Base-by-base conservation (phyloP, 2,329 filamentous ascomycete species). In the Xylariaceae sp. region DNA sequence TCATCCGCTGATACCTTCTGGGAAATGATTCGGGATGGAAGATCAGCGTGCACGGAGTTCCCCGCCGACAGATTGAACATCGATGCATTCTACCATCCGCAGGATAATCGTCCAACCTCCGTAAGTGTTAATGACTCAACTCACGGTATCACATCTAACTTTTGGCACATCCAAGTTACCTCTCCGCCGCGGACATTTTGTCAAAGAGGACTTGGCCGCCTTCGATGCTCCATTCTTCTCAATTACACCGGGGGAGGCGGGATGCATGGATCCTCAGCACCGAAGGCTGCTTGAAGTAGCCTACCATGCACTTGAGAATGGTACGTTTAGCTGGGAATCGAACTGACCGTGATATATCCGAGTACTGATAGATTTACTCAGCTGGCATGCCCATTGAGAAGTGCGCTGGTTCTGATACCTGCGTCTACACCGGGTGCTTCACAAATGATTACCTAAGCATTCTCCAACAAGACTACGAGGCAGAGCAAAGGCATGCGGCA, bases 171-270 rank as follows among this genome's bases (percentile, higher is more conserved):
- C 21, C 13, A 37, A 14, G 7, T n/a, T 41, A 6, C 36, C 37
- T 2, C 5, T 40, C 7, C 13, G 32, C n/a, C 19, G 35, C 4
- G 39, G 33, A 4, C 29, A 39, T 27, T 45, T 45, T 18, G n/a
- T 40, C 6, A 3, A 29, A 4, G 22, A 23, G 8, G 30, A 38
- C 5, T 14, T 34, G 2, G 31, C 19, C 7, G 33, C 23, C 6
- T 45, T 45, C 14, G 42, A 45, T 31, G 37, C 39, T 1, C 31
- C 37, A 0, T 45, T 45, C 22, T 45, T 45, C n/a, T 30, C 24
- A 6, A 40, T 45, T 2, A 25, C 32, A 5, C 19, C 35, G 0
- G 16, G 3, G 2, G 42, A 42, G 19, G 42, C 39, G 1, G 16
- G 16, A 5, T 32, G 32, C 7, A 42, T 42, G 37, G 42, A 42